Evolutionary conservation across 2,329 filamentous ascomycete genomes (phyloP).

Genomic region (Geosmithia flava): DNA sequence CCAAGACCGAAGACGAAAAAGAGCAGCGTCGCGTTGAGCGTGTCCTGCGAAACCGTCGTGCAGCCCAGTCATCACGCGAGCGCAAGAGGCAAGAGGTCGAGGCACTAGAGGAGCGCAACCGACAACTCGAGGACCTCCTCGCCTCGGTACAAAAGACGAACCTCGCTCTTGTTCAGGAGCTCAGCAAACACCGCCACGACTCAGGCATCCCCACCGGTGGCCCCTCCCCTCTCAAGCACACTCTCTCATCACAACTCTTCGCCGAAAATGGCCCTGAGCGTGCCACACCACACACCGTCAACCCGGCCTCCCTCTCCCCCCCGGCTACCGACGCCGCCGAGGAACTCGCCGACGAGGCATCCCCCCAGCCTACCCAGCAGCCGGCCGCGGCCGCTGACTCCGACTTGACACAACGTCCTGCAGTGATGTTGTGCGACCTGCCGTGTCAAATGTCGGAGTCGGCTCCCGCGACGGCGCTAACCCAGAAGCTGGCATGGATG

Average conservation of each 20-base stretch:
- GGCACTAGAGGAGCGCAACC: slow-evolving; percentile 65
- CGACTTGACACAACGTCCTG: slow-evolving; percentile 99
- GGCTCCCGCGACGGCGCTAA: slow-evolving; percentile 33
- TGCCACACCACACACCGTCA: slow-evolving; percentile 34
- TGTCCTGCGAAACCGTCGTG: slow-evolving; percentile 89
- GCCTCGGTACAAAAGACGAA: slow-evolving; percentile 44
- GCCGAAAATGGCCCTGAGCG: slow-evolving; percentile 31
- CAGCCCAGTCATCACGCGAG: slow-evolving; percentile 92
- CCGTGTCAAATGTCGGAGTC: slow-evolving; percentile 96
- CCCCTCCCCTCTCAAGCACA: slow-evolving; percentile 17
- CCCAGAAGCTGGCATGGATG: slow-evolving; percentile 24
- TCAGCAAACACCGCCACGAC: slow-evolving; percentile 27
- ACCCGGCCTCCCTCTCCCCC: slow-evolving; percentile 52
- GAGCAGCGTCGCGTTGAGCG: slow-evolving; percentile 96
- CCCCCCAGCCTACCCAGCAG: slow-evolving; percentile 8
- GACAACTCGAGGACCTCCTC: slow-evolving; percentile 54
- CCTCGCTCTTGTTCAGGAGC: slow-evolving; percentile 32
- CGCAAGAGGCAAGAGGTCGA: slow-evolving; percentile 84
- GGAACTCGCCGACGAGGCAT: neutral
- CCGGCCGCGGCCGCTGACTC: slow-evolving; percentile 36
- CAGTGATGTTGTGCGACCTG: slow-evolving; percentile 99
- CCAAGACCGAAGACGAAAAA: slow-evolving; percentile 98
- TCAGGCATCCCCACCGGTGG: slow-evolving; percentile 18
- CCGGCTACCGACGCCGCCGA: slow-evolving; percentile 14
- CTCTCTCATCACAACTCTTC: slow-evolving; percentile 48